A percentile compares a stretch with the other conserved stretches of the same genome.
These are phyloP conservation scores for Herpotrichia juniperi DNA, from an alignment of 2,329 filamentous ascomycete genomes.

Conservation along the genomic window DNA sequence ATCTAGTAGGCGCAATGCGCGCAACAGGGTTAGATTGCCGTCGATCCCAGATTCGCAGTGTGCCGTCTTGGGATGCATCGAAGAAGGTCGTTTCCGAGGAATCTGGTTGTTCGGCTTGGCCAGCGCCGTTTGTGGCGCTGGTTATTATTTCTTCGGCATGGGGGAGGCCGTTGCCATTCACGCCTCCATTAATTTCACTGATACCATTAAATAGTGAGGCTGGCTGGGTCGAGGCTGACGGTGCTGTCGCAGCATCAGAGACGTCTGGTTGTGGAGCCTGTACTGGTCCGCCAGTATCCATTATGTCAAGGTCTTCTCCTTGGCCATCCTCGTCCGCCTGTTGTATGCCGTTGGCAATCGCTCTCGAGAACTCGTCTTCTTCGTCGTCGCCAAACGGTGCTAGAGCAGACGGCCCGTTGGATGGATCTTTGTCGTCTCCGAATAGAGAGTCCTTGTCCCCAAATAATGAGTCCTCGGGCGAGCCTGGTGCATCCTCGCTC, in stretches of 20 bases:
- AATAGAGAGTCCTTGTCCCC: constrained; percentile 86
- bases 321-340: constrained; percentile 51
- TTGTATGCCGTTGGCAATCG: constrained; percentile 65
- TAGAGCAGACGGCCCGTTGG: constrained; percentile 49
- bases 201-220: constrained; percentile 26
- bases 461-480: constrained; percentile 82
- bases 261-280: constrained; percentile 43
- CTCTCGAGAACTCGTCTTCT: constrained; percentile 79
- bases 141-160: constrained; percentile 54
- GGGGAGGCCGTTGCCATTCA: constrained; percentile 55
- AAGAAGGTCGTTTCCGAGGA: constrained; percentile 82
- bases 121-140: constrained; percentile 17
- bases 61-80: constrained; percentile 85
- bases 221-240: constrained; percentile 17
- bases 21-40: constrained; percentile 79
- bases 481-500: constrained; percentile 64
- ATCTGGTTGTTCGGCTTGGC: constrained; percentile 48
- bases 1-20: constrained; percentile 73
- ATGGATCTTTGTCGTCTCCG: constrained; percentile 67
- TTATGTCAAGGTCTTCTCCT: constrained; percentile 51
- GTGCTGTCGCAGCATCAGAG: constrained; percentile 26
- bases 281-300: constrained; percentile 51
- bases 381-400: constrained; percentile 75
- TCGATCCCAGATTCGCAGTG: constrained; percentile 90
- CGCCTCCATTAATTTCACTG: constrained; percentile 20